Base-by-base conservation (phyloP, 2,329 filamentous ascomycete genomes). In the Colletotrichum sp. region DNA sequence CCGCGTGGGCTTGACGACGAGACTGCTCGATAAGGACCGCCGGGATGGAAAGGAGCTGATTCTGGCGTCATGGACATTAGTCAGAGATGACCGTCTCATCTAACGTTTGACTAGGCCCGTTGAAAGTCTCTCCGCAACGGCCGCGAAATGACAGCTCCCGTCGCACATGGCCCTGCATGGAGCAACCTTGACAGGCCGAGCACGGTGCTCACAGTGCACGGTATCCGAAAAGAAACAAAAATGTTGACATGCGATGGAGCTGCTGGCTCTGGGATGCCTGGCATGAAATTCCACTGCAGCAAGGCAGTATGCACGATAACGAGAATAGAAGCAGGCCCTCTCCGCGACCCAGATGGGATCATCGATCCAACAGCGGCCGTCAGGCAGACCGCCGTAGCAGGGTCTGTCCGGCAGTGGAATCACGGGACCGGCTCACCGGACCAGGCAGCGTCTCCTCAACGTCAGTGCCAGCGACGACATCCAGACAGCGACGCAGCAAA, bases 251-350 rank as follows among this genome's bases (percentile, higher is more conserved):
- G 32, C 36, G 49, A 70, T 32, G 28, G 62, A 18, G n/a, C 32
- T 39, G 32, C 62, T 32, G 65, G 21, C 24, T 52, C 13, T 28
- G 28, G 65, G 15, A 75, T 69, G 63, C 32, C 63, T 62, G 24
- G 65, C 66, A 39, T 65, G 24, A 75, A 18, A 24, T 75, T 30
- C 36, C 24, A 24, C 44, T 24, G 44, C 44, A 52, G 44, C 44
- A 21, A 52, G 44, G 44, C 44, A 24, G 64, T 26, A 74, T 66
- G 72, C 71, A 68, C 26, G 60, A 30, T 30, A 66, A 71, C 75
- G 57, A 76, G 75, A 76, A 76, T 76, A 76, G 75, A 32, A 76
- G 63, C 72, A 69, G 24, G 65, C 59, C 49, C 52, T 75, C 30
- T 18, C 49, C 62, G 28, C 30, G 59, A 68, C 60, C 75, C 44